Base-by-base conservation (phyloP, 768 basidiomycete genomes). In the Xerocomellus dryophilus region DNA sequence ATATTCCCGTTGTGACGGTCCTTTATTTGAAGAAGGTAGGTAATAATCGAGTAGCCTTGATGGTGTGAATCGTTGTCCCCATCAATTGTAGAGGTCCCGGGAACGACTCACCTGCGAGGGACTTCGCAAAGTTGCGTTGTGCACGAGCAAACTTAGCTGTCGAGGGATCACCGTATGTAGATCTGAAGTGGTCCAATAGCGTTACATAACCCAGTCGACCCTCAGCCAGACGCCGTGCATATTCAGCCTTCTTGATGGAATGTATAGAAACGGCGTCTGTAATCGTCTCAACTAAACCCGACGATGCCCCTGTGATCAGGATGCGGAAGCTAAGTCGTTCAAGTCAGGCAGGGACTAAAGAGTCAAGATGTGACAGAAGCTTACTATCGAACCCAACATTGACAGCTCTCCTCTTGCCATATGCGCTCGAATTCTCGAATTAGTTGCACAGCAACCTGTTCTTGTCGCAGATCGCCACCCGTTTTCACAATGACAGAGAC, bases 1-100 rank as follows among this genome's bases (percentile, higher is more conserved):
- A 99, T 98, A 67, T 98, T 99, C 29, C 97, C 97, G 65, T 99
- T 99, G 67, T 99, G 97, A 12, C 97, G 84, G 70, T 99, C 97
- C 72, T 98, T 98, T 72, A 99, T 88, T 73, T 98, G 97, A 5
- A 99, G 82, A 8, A 98, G 83, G 72, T 90, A 98, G n/a, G 93
- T 95, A 36, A 98, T 85, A 45, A 98, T 76, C 2, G 96, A 98
- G 69, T 98, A 98, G 11, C 94, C 94, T 85, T 34, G 32, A 52
- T 23, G 27, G 25, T 44, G n/a, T 23, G 11, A 31, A 54, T 48
- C 41, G 23, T 45, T 17, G 44, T 20, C 48, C 9, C 50, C 7
- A 20, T 17, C 15, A n/a, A 27, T 43, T 23, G 5, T 7, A 23
- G 11, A n/a, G 34, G 12, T 49, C 8, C 10, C 2, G 15, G 25